These are phyloP conservation scores for Lichtheimia ramosa DNA, from an alignment of 371 early-diverging fungal genomes.

Conservation along the genomic window DNA sequence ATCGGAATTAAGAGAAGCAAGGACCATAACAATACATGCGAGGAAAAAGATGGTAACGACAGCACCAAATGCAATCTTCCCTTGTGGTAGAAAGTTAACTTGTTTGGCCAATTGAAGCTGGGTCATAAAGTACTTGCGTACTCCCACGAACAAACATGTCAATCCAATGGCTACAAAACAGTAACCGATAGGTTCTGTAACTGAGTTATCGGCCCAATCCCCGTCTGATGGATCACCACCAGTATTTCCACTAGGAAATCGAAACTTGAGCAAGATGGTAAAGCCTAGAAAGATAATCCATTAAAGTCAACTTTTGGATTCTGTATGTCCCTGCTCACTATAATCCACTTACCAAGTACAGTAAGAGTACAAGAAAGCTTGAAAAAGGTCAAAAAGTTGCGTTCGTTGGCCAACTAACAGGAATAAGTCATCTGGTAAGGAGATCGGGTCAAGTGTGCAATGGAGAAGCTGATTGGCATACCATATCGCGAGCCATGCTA, in stretches of 20 bases:
- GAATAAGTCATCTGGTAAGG: neutral
- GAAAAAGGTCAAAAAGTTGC: conserved; percentile 47
- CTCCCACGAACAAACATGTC: conserved; percentile 21
- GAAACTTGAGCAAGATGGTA: conserved; percentile 36
- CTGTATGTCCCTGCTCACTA: neutral
- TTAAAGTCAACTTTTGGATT: too few relatives aligned
- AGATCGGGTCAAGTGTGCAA: neutral
- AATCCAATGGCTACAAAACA: conserved; percentile 39
- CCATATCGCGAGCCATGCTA: conserved; percentile 13
- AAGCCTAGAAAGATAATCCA: conserved; percentile 28
- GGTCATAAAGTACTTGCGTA: conserved; percentile 45
- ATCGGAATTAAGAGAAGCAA: conserved; percentile 21
- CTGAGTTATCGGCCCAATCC: conserved; percentile 8
- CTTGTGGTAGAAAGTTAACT: conserved; percentile 32
- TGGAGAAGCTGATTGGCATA: conserved; percentile 2
- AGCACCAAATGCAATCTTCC: conserved; percentile 36
- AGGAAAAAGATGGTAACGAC: conserved; percentile 27
- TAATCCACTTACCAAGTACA: conserved; percentile 32
- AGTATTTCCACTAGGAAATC: conserved; percentile 25
- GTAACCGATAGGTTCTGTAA: conserved; percentile 28
- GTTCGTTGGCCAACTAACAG: conserved; percentile 37
- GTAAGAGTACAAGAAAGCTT: conserved; percentile 38
- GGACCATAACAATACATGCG: conserved; percentile 37
- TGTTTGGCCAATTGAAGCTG: conserved; percentile 27
- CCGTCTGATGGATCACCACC: neutral